Evolutionary conservation across 495 filamentous ascomycete genomes (phyloP).

Genomic region (Aspergillus carlsbadensis): DNA sequence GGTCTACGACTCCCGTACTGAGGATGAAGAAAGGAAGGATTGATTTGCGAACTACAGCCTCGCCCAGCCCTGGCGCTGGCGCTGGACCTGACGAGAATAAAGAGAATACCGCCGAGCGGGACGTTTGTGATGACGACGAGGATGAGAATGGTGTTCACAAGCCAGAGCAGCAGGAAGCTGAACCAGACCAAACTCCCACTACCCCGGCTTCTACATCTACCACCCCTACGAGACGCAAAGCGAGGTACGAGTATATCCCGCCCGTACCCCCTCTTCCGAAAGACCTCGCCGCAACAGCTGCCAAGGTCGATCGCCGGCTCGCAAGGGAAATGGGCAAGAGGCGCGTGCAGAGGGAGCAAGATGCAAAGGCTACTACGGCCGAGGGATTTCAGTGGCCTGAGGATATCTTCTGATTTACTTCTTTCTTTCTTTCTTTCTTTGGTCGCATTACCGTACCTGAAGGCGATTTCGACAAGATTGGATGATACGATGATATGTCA

Average conservation of each 20-base stretch:
- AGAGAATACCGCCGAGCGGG: conserved; percentile 13
- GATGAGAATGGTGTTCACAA: not conserved
- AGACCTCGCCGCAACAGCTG: conserved; percentile 35
- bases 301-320: conserved; percentile 27
- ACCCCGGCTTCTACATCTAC: conserved; percentile 12
- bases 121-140: not conserved
- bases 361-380: not conserved
- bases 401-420: conserved; percentile 42
- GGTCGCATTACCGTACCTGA: not conserved
- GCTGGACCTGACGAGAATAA: conserved; percentile 10
- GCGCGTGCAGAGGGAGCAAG: conserved; percentile 9
- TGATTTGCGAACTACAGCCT: conserved; percentile 22
- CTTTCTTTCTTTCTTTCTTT: not conserved
- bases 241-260: conserved; percentile 37
- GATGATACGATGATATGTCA: conserved; percentile 5
- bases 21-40: conserved; percentile 28
- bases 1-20: conserved; percentile 20
- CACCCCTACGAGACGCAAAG: conserved; percentile 23
- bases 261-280: conserved; percentile 46
- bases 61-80: not conserved
- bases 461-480: not conserved
- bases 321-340: conserved; percentile 33
- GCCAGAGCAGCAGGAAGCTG: not conserved
- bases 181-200: not conserved
- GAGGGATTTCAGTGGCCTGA: conserved; percentile 43